A percentile compares a stretch with the other conserved stretches of the same genome.
Evolutionary conservation across 208 protist genomes (phyloP).

Genomic region (Trypanosoma cruzi): DNA sequence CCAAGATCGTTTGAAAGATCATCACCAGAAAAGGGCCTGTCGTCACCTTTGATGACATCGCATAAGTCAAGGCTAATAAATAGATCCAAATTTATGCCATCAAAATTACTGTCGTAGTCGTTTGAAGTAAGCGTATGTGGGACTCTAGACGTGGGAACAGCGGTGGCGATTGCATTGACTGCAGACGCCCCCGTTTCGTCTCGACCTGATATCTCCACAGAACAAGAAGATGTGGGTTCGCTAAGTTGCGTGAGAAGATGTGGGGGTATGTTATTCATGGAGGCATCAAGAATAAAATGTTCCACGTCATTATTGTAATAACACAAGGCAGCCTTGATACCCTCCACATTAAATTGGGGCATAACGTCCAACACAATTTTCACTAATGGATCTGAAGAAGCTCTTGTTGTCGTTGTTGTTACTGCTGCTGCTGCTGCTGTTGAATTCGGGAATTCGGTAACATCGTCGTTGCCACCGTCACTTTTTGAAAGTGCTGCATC

Average conservation of each 20-base stretch:
- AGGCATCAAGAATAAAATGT: constrained; percentile 89
- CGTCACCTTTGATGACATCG: constrained; percentile 17
- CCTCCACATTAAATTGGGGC: constrained; percentile 61
- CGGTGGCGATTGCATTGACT: constrained; percentile 17
- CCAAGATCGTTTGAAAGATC: background rate
- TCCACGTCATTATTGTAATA: constrained; percentile 90
- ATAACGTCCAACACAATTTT: constrained; percentile 85
- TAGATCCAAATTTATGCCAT: constrained; percentile 25
- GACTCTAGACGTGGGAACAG: constrained; percentile 2
- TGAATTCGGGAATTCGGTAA: background rate
- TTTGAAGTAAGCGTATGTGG: constrained; percentile 35
- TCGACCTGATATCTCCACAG: background rate
- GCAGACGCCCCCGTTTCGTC: constrained; percentile 18
- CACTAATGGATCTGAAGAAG: constrained; percentile 51
- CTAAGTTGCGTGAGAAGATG: constrained; percentile 66
- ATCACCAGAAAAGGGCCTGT: constrained; percentile 27
- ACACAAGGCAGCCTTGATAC: constrained; percentile 59
- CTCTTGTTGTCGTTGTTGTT: background rate
- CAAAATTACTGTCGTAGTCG: constrained; percentile 46
- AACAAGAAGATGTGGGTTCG: background rate
- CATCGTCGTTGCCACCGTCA: constrained; percentile 5
- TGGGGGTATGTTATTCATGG: constrained; percentile 82
- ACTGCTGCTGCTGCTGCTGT: background rate
- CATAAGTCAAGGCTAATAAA: constrained; percentile 32
- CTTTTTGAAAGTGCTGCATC: background rate